phyloP scores from a whole-genome alignment of 1,284 basidiomycete species.

The Fistulinella staudtii region DNA sequence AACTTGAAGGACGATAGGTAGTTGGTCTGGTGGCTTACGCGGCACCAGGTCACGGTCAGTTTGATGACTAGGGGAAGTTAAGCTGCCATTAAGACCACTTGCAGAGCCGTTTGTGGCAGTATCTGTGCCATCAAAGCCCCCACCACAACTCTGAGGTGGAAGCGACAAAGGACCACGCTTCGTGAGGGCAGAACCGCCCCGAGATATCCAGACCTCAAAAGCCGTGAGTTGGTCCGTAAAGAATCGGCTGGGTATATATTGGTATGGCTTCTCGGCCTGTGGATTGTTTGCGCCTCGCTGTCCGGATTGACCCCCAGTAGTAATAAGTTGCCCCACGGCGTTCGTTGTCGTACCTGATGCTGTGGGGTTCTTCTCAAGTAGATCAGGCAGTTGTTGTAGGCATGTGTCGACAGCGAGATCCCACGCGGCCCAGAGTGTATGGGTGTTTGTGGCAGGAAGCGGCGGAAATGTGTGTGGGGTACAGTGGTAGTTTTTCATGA shows the following conservation, averaged over 20 bases:
- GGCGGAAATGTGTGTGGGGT: conserved; percentile 93
- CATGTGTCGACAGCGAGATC: conserved; percentile 97
- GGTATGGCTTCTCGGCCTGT: conserved; percentile 48
- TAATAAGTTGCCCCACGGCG: conserved; percentile 26
- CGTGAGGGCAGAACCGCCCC: conserved; percentile 80
- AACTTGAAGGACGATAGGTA: conserved; percentile 96
- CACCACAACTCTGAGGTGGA: conserved; percentile 42
- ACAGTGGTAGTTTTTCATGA: conserved; percentile 98
- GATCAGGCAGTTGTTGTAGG: conserved; percentile 84
- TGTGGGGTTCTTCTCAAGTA: conserved; percentile 67
- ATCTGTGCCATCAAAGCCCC: conserved; percentile 30
- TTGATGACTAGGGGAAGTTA: conserved; percentile 8
- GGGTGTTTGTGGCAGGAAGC: conserved; percentile 92
- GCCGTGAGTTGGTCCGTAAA: conserved; percentile 97
- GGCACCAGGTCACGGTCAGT: conserved; percentile 64
- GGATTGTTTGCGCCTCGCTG: conserved; percentile 29
- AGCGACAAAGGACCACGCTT: conserved; percentile 71
- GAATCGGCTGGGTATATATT: conserved; percentile 88
- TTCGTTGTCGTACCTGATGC: conserved; percentile 30
- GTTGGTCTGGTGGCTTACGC: conserved; percentile 90
- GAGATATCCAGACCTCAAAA: conserved; percentile 97
- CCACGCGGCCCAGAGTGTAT: conserved; percentile 96
- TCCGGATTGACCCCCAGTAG: conserved; percentile 36
- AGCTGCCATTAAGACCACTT: conserved; percentile 7
- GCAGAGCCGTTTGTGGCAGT: conserved; percentile 11